Base-by-base conservation (phyloP, 1,139 yeast species). In the Taiozyma onychis region DNA sequence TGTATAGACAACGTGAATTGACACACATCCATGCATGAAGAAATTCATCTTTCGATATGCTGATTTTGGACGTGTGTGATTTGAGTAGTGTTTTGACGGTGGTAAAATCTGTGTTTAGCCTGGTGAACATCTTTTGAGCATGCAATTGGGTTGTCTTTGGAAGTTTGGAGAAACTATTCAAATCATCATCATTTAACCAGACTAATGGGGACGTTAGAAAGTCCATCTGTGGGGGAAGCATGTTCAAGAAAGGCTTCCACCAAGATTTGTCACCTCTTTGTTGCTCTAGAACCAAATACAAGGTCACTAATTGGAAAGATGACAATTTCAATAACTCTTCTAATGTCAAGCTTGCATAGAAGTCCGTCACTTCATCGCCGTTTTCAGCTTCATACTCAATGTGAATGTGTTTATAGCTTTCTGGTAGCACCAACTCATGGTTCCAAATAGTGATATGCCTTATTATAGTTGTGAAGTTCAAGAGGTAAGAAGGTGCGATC, bases 1-100 rank as follows among this genome's bases (percentile, higher is more conserved):
- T 85, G 65, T 88, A 91, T 13, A 93, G 71, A 64, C 98, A 91
- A 68, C 99, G 84, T 1, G 97, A 86, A 64, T 93, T 93, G 47
- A 91, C 87, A 62, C 93, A 83, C 59, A 88, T 73, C 95, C 97
- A 91, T 0, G 87, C 80, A 79, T 89, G 81, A 21, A 82, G 62
- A 57, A 76, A 85, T 14, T 60, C 60, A 1, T 59, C 58, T 10
- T 57, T 52, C 14, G 63, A 26, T 2, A 56, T 18, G 1, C 24
- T 9, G 2, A 28, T 21, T 11, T 14, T n/a, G 21, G 30, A 11
- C 16, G 37, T 13, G 14, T 16, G 14, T 35, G 5, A 8, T 42
- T 21, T 26, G 50, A 18, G 44, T 2, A 75, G 54, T 0, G 51
- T 44, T 0, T 41, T 34, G 0, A 78, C 75, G 0, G 54, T 54